Conservation (phyloP, 2,329 filamentous ascomycete species). For the Mollisiaceae sp. region DNA sequence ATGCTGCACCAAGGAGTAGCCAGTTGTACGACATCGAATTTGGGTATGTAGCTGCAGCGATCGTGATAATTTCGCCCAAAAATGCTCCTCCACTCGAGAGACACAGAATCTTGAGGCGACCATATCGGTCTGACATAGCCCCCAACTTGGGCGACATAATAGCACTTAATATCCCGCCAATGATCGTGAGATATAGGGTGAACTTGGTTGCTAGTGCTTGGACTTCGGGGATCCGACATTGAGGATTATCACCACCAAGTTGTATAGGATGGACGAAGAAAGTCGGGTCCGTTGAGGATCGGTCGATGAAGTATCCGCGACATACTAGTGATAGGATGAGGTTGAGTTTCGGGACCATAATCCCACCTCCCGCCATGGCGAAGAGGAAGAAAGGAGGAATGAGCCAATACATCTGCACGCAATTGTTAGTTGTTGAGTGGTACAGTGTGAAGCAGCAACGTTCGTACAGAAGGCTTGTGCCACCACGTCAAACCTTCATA, state of each 20-base stretch:
- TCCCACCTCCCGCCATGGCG: conserved; percentile 84
- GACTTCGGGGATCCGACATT: conserved; percentile 81
- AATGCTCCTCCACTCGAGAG: conserved; percentile 78
- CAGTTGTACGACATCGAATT: conserved; percentile 76
- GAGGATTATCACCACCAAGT: conserved; percentile 72
- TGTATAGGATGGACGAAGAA: conserved; percentile 68
- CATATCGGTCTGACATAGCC: conserved; percentile 83
- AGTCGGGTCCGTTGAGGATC: conserved; percentile 60
- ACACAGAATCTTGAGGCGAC: conserved; percentile 75
- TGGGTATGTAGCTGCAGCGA: conserved; percentile 77
- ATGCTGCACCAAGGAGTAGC: conserved; percentile 75
- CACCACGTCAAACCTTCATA: conserved; percentile 67
- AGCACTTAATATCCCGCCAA: conserved; percentile 78
- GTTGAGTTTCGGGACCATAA: conserved; percentile 86
- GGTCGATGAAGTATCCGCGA: conserved; percentile 77
- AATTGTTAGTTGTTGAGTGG: conserved; percentile 35
- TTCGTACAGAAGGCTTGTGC: conserved; percentile 62
- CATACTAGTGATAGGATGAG: conserved; percentile 86
- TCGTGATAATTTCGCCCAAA: conserved; percentile 74
- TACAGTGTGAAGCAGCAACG: background rate
- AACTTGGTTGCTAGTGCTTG: conserved; percentile 80
- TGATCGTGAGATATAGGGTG: conserved; percentile 74
- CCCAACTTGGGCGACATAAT: conserved; percentile 84
- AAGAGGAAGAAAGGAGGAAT: conserved; percentile 80
- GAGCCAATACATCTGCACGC: conserved; percentile 76